Evolutionary conservation across 2,329 filamentous ascomycete genomes (phyloP).

Genomic region (Karstenula rhodostoma): DNA sequence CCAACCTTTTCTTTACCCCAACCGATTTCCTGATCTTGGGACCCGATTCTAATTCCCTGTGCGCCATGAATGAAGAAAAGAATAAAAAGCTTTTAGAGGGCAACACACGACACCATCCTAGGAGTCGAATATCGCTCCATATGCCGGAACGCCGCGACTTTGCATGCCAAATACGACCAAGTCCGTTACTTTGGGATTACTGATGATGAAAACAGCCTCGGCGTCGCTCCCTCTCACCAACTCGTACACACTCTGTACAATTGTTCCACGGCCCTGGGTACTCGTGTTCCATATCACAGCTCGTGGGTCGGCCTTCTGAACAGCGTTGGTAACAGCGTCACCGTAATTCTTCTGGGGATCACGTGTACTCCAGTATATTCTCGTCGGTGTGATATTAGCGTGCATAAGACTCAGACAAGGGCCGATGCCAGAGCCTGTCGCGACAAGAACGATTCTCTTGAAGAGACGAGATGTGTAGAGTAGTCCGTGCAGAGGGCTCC

Average conservation of each 20-base stretch:
- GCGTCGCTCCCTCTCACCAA: conserved; percentile 57
- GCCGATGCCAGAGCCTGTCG: conserved; percentile 33
- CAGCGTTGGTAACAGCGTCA: conserved; percentile 61
- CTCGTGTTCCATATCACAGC: conserved; percentile 73
- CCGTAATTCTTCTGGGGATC: conserved; percentile 70
- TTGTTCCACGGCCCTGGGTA: conserved; percentile 65
- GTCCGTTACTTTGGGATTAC: conserved; percentile 71
- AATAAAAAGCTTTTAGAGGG: not conserved
- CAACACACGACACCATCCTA: not conserved
- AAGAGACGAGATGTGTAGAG: conserved; percentile 29
- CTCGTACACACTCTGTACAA: conserved; percentile 64
- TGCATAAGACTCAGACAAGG: conserved; percentile 61
- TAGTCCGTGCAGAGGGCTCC: conserved; percentile 1
- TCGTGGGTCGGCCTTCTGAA: conserved; percentile 63
- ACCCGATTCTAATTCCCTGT: not conserved
- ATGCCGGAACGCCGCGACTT: conserved; percentile 69
- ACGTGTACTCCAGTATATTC: conserved; percentile 73
- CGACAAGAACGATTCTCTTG: conserved; percentile 28
- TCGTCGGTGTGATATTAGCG: conserved; percentile 57
- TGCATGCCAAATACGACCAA: conserved; percentile 74
- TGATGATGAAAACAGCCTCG: conserved; percentile 76
- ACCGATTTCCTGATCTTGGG: no score
- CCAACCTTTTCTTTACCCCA: no score
- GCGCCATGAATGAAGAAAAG: not conserved
- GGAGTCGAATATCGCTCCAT: conserved; percentile 76